Evolutionary conservation across 2,329 filamentous ascomycete genomes (phyloP), one percentile per base, ranked within the genome.

Genomic region (Aureobasidium melanogenum): DNA sequence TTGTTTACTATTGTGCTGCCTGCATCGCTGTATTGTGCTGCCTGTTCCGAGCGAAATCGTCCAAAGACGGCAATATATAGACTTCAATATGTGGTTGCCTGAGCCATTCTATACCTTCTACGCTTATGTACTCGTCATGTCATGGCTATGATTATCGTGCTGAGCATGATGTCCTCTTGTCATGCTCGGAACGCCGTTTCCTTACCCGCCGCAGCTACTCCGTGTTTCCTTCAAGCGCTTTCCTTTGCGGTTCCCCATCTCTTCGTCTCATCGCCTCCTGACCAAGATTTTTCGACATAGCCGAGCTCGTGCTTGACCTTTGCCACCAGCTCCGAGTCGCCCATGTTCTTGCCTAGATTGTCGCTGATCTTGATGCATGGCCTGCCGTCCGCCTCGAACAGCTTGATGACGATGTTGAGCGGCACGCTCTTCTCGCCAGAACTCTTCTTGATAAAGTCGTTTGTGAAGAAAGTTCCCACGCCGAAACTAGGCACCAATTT

Each of bases 331-430:
- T 81, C 81, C 68, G 85, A 84, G 70, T 97, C 88, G 8, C 94
- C 94, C 0, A 91, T 97, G 70, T 99, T 99, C 81, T 99, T 99
- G 48, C 91, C 84, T 66, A 87, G 82, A 70, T 97, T 97, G 73
- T 81, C 82, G 67, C 86, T 97, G 67, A 99, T 89, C 79, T 99
- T 99, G 70, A 99, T 85, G 2, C 94, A 92, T 0, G 88, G 84
- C 50, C 86, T 84, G 6, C 92, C 92, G 15, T 80, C 84, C 0
- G 91, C 94, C 10, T 89, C 91, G 64, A 89, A 90, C 63, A 99
- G 82, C 77, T 99, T 99, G 77, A 99, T 97, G 67, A 99, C 94
- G 69, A 99, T 99, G 70, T 99, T 99, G 60, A 99, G 78, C 0
- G 94, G 94, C 17, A 86, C 84, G 0, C 92, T 97, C 75, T 97